phyloP scores from a whole-genome alignment of 129 eudicot genomes.

The Helianthus tuberosus region DNA sequence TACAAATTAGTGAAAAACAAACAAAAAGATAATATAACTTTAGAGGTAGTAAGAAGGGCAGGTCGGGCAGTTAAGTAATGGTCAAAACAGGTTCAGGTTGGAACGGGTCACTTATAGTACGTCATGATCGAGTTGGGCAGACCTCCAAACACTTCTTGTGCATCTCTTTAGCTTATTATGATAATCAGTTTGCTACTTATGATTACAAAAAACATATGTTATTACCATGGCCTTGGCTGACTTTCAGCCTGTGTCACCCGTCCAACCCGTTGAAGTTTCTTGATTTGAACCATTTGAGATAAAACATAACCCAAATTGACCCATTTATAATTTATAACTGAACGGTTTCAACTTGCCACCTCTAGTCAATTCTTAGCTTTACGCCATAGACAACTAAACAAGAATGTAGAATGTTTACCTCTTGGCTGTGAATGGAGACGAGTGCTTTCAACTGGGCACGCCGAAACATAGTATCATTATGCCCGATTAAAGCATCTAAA shows the following conservation, averaged over 20 bases:
- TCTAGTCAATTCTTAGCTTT: conserved; percentile 8
- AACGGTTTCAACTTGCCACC: not conserved
- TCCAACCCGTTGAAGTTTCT: not conserved
- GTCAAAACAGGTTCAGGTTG: not conserved
- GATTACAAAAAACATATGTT: not conserved
- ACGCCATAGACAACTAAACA: conserved; percentile 3
- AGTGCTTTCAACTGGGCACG: conserved; percentile 97
- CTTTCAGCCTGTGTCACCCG: not conserved
- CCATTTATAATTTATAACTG: too few relatives aligned
- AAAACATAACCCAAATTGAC: not conserved
- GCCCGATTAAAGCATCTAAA: conserved; percentile 83
- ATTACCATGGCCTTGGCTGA: not conserved
- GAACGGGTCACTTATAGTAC: not conserved
- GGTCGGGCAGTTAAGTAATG: not conserved
- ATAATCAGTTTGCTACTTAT: not conserved
- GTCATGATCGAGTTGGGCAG: not conserved
- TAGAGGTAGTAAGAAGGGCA: too few relatives aligned
- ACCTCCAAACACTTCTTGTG: not conserved
- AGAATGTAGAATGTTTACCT: conserved; percentile 52
- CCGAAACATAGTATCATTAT: conserved; percentile 73
- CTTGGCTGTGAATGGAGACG: conserved; percentile 91
- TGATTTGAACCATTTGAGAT: not conserved
- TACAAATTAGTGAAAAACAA: not conserved
- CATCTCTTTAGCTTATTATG: not conserved
- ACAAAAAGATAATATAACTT: not conserved